Conservation (phyloP, 148 eudicot genomes). For the Beta vulgaris region DNA sequence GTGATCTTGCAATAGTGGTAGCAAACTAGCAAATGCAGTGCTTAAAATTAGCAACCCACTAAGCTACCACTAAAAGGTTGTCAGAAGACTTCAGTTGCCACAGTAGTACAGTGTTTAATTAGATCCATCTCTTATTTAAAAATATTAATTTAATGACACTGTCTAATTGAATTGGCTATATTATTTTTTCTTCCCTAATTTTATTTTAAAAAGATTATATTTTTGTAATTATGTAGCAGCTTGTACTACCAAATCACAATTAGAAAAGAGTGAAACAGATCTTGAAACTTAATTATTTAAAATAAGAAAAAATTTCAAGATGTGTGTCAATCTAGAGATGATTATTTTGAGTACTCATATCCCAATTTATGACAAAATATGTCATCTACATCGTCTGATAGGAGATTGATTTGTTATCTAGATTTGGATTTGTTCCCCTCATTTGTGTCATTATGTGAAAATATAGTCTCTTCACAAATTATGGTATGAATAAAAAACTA, state of each 20-base stretch:
- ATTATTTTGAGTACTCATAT: neutral
- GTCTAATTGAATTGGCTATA: neutral
- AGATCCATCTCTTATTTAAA: slow-evolving; percentile 8
- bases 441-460: slow-evolving; percentile 18
- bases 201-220: neutral
- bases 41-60: slow-evolving; percentile 21
- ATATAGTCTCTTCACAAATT: too few species aligned
- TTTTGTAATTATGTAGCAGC: slow-evolving; percentile 5
- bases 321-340: slow-evolving; percentile 13
- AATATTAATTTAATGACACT: slow-evolving; percentile 2
- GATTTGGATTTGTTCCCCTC: neutral
- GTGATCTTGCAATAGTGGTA: slow-evolving; percentile 7
- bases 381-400: neutral
- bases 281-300: neutral
- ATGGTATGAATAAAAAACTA: neutral
- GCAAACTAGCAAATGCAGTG: neutral
- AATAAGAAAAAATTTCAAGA: neutral
- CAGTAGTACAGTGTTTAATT: slow-evolving; percentile 4
- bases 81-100: slow-evolving; percentile 26
- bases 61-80: slow-evolving; percentile 32
- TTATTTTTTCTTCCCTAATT: neutral
- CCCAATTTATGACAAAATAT: slow-evolving; percentile 1
- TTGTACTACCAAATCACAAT: slow-evolving; percentile 20
- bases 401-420: slow-evolving; percentile 7
- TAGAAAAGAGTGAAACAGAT: slow-evolving; percentile 14